Evolutionary conservation across 2,329 filamentous ascomycete genomes (phyloP), one percentile per base, ranked within the genome.

Genomic region (Alternaria sp.): DNA sequence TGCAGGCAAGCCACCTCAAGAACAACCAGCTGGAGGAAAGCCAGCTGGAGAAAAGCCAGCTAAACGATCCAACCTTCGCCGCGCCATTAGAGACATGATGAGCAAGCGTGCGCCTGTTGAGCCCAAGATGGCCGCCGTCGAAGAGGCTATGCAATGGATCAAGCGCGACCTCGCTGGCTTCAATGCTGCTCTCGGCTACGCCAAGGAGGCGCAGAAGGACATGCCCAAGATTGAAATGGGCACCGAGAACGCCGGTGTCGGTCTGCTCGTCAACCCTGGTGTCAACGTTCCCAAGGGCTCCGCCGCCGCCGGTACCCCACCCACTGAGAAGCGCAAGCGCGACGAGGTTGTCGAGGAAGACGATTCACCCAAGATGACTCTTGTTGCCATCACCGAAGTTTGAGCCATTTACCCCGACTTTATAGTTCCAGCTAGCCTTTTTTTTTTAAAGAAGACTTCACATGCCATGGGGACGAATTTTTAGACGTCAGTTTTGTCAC

Each of bases 161-260:
- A 83, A 83, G 76, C 78, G 82, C 46, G 81, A 84, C 60, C 72
- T 83, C 36, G 67, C 77, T 58, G 79, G 81, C 51, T 84, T 84
- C 72, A 77, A 81, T 61, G 78, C 79, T 13, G 82, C 82, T 1
- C 78, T 84, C 14, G 73, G 65, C 48, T 84, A 77, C 61, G 81
- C 82, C 53, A 78, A 81, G 63, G 79, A 77, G 41, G 81, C 81
- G 21, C 72, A 81, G 70, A 75, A 74, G 68, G 80, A 81, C 66
- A 72, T 74, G 34, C 82, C 82, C 62, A 81, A 82, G 74, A 69
- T 84, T 42, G 77, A 84, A 71, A 75, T 84, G 40, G 82, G 82
- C 55, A 82, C 81, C 26, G 78, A 79, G 56, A 76, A 76, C 55
- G 77, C 80, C 17, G 81, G 81, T 62, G 70, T 79, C 42, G 74